These are phyloP conservation scores for Schizonepeta tenuifolia DNA, from an alignment of 257 asterid genomes.

Conservation along the genomic window DNA sequence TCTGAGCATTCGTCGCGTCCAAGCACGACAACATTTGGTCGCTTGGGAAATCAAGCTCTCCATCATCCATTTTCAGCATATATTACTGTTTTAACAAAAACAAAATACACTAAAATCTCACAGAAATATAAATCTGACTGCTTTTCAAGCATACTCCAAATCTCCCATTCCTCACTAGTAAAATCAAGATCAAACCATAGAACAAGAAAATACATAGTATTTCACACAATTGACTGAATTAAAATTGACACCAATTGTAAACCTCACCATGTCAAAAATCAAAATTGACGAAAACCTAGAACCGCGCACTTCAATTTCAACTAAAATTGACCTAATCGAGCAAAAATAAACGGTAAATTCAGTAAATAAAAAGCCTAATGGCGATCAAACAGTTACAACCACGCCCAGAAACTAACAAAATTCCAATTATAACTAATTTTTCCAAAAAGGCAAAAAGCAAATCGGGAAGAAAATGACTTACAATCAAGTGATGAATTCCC, in stretches of 20 bases:
- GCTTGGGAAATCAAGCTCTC: slow-evolving; percentile 57
- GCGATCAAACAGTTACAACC: slow-evolving; percentile 25
- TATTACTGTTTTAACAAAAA: slow-evolving; percentile 18
- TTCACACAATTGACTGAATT: neutral
- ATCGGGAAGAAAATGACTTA: slow-evolving; percentile 37
- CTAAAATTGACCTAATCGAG: slow-evolving; percentile 20
- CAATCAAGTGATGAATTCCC: slow-evolving; percentile 32
- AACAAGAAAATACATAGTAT: neutral
- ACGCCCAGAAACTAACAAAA: slow-evolving; percentile 2
- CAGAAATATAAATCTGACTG: neutral
- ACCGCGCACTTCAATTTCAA: slow-evolving; percentile 18
- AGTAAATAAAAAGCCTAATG: neutral
- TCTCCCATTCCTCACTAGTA: neutral
- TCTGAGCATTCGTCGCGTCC: slow-evolving; percentile 48
- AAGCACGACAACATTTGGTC: slow-evolving; percentile 54
- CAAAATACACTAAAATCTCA: neutral
- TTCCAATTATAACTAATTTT: neutral
- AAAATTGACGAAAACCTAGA: slow-evolving; percentile 14
- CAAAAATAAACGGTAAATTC: slow-evolving; percentile 7
- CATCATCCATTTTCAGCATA: slow-evolving; percentile 49
- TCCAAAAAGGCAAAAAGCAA: neutral
- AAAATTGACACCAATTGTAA: too few relatives aligned
- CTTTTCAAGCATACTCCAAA: neutral
- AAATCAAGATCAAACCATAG: slow-evolving; percentile 24
- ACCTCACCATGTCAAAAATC: neutral